A percentile compares a stretch with the other conserved stretches of the same genome.
Evolutionary conservation across 164 flowering plant genomes (phyloP).

Genomic region (Nelumbo lutea): DNA sequence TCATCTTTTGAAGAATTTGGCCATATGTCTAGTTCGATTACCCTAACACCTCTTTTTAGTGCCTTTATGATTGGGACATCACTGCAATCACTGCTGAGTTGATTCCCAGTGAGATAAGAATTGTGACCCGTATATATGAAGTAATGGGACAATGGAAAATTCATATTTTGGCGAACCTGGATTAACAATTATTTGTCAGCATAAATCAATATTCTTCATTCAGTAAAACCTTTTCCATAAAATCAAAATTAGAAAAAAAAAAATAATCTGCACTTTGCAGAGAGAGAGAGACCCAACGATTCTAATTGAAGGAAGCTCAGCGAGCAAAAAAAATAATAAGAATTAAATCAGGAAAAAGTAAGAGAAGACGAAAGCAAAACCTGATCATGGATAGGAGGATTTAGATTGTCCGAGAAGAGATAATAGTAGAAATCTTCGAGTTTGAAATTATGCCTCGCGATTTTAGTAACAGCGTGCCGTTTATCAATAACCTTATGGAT

Average conservation of each 20-base stretch:
- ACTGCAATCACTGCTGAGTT: slow-evolving; percentile 82
- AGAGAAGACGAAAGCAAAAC: slow-evolving; percentile 21
- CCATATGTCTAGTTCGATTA: slow-evolving; percentile 82
- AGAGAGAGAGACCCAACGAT: no score
- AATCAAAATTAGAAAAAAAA: background rate
- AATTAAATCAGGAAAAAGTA: background rate
- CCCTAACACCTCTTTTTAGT: slow-evolving; percentile 65
- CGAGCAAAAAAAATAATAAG: background rate
- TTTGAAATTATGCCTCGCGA: slow-evolving; percentile 23
- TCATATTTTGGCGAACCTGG: slow-evolving; percentile 78
- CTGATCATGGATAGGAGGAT: slow-evolving; percentile 50
- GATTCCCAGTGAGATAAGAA: slow-evolving; percentile 87
- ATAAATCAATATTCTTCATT: no score
- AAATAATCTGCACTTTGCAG: background rate
- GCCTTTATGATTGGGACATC: slow-evolving; percentile 68
- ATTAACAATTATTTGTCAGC: slow-evolving; percentile 3
- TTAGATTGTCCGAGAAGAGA: slow-evolving; percentile 63
- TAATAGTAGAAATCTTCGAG: slow-evolving; percentile 67
- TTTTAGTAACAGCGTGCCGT: slow-evolving; percentile 26
- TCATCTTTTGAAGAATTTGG: slow-evolving; percentile 64
- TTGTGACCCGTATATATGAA: slow-evolving; percentile 87
- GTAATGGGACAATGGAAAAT: slow-evolving; percentile 76
- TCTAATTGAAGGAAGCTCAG: no score
- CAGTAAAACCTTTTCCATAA: background rate
- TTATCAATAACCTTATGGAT: slow-evolving; percentile 33